Conservation (phyloP, 371 early-diverging fungal species). For the Mucor lusitanicus region DNA sequence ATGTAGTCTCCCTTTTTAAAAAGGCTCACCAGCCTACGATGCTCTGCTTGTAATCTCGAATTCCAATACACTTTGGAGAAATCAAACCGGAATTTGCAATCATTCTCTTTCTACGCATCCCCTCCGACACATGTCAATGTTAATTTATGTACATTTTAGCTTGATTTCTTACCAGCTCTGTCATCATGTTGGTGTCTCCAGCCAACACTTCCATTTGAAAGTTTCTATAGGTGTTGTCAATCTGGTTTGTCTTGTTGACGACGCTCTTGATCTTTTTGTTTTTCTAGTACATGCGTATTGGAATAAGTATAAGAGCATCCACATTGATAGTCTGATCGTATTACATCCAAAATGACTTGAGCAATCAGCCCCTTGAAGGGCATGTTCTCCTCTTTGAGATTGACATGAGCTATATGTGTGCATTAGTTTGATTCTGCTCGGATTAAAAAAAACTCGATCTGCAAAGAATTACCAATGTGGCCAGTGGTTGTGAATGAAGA, state of each 20-base stretch:
- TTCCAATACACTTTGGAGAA: constrained; percentile 99
- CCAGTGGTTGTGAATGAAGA: constrained; percentile 92
- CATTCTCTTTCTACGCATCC: constrained; percentile 78
- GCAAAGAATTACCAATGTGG: constrained; percentile 76
- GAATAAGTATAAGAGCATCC: background rate
- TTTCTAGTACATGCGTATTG: constrained; percentile 64
- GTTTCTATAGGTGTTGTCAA: constrained; percentile 94
- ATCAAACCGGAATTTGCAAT: constrained; percentile 91
- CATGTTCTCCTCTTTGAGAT: constrained; percentile 84
- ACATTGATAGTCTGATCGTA: background rate
- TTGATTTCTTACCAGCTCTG: constrained; percentile 70
- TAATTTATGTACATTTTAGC: background rate
- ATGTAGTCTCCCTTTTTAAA: constrained; percentile 78
- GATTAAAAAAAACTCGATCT: background rate
- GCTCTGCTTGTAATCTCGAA: constrained; percentile 95
- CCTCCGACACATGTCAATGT: background rate
- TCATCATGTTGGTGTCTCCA: constrained; percentile 81
- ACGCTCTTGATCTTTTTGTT: constrained; percentile 86
- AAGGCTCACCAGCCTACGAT: constrained; percentile 81
- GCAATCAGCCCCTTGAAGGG: constrained; percentile 92
- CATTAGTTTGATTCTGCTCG: background rate
- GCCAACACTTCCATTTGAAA: constrained; percentile 97
- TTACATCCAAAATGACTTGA: constrained; percentile 90
- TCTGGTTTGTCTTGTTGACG: constrained; percentile 93
- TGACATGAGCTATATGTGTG: constrained; percentile 80